phyloP scores from a whole-genome alignment of 1,139 yeast species.

The Geotrichum histeridarum region DNA sequence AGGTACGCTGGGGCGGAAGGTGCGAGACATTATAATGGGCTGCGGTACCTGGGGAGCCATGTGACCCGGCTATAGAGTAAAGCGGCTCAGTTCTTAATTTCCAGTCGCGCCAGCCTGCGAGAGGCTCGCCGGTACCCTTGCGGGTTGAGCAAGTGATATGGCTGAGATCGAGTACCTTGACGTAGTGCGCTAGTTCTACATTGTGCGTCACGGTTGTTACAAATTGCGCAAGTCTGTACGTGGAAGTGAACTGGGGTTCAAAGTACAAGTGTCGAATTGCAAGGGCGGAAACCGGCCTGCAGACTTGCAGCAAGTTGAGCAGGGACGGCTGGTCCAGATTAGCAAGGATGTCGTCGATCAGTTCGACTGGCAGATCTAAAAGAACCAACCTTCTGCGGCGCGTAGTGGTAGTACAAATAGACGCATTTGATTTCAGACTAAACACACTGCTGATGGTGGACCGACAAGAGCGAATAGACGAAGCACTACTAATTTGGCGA shows the following conservation, averaged over 20 bases:
- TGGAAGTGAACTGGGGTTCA: slow-evolving; percentile 54
- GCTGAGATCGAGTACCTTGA: slow-evolving; percentile 56
- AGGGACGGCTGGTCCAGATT: slow-evolving; percentile 20
- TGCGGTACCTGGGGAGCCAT: neutral
- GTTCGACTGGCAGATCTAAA: slow-evolving; percentile 24
- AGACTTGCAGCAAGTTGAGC: slow-evolving; percentile 20
- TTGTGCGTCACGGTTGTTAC: slow-evolving; percentile 57
- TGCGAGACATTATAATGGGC: neutral
- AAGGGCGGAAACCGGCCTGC: slow-evolving; percentile 15
- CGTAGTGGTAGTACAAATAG: neutral
- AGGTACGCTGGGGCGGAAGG: neutral
- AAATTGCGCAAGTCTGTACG: slow-evolving; percentile 74
- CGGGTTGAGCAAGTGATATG: slow-evolving; percentile 31
- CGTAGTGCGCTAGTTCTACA: slow-evolving; percentile 51
- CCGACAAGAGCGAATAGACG: neutral
- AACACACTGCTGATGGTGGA: slow-evolving; percentile 3
- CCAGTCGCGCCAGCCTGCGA: slow-evolving; percentile 87
- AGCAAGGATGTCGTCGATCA: slow-evolving; percentile 21
- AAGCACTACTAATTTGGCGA: neutral
- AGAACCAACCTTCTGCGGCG: slow-evolving; percentile 2
- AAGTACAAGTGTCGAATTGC: slow-evolving; percentile 42
- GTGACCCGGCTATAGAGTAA: slow-evolving; percentile 26
- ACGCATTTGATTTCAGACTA: neutral
- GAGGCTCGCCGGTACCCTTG: slow-evolving; percentile 41
- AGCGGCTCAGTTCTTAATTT: slow-evolving; percentile 66